These are phyloP conservation scores for Bryopsis sp. DNA, from an alignment of 139 green algal species.

Conservation along the genomic window DNA sequence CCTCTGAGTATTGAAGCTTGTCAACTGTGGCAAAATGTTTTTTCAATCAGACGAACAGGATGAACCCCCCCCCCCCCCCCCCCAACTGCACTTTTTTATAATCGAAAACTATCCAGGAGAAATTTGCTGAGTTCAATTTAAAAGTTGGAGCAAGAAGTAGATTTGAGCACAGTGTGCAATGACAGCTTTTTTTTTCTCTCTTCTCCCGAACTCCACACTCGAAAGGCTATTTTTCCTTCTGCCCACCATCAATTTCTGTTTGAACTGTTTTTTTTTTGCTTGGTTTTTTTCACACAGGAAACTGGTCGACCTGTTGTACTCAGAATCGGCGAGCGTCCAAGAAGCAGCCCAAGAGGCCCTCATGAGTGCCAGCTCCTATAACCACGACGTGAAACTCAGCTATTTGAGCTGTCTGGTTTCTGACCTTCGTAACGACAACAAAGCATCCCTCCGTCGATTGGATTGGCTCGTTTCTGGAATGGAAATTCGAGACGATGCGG, in stretches of 20 bases:
- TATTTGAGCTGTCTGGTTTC: background rate
- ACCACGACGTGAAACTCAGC: background rate
- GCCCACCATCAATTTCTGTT: background rate
- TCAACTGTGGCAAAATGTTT: background rate
- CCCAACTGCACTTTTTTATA: background rate
- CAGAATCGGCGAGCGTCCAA: background rate
- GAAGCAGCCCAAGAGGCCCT: conserved; percentile 3
- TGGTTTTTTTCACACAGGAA: background rate
- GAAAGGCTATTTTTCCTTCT: too few relatives aligned
- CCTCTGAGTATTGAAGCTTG: background rate
- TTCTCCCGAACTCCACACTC: background rate
- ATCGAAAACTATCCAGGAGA: background rate
- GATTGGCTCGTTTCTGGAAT: background rate
- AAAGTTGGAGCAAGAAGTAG: background rate
- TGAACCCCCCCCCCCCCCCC: too few relatives aligned
- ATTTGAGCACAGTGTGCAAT: background rate
- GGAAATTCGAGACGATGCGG: conserved; percentile 8
- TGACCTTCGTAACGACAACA: background rate
- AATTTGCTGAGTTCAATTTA: background rate
- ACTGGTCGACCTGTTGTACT: conserved; percentile 2
- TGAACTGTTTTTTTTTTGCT: background rate
- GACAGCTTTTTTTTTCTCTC: background rate
- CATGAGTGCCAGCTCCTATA: conserved; percentile 1
- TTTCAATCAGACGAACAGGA: background rate
- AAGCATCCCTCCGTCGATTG: background rate